A percentile compares a stretch with the other conserved stretches of the same genome.
Evolutionary conservation across 2,329 filamentous ascomycete species (phyloP).

Genomic region (Amesomyces nigricolor): DNA sequence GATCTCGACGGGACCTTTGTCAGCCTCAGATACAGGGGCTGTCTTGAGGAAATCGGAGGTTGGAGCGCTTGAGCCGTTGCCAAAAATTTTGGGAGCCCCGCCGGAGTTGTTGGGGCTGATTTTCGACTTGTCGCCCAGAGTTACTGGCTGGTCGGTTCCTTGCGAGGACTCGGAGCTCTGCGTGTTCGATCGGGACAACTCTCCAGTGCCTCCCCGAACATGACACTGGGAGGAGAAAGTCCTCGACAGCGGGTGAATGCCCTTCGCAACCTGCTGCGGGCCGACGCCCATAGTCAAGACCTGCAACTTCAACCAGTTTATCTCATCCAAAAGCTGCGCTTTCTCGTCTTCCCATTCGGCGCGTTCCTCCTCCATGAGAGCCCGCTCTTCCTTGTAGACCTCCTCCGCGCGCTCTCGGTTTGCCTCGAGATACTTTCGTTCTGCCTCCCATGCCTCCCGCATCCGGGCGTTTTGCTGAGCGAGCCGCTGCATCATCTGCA

Average conservation of each 20-base stretch:
- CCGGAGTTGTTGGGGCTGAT: neutral
- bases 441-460: constrained; percentile 48
- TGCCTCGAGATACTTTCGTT: constrained; percentile 49
- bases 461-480: constrained; percentile 40
- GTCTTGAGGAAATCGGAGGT: constrained; percentile 14
- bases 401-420: constrained; percentile 49
- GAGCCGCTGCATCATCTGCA: constrained; percentile 37
- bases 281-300: constrained; percentile 22
- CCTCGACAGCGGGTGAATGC: constrained; percentile 19
- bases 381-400: constrained; percentile 50
- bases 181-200: constrained; percentile 23
- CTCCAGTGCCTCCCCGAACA: constrained; percentile 19
- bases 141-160: constrained; percentile 1
- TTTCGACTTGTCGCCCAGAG: neutral
- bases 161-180: constrained; percentile 25
- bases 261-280: constrained; percentile 13
- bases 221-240: constrained; percentile 1
- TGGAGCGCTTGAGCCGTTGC: constrained; percentile 9
- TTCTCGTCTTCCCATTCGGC: constrained; percentile 44
- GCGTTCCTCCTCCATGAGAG: constrained; percentile 48
- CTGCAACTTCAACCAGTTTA: constrained; percentile 38
- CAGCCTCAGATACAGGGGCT: constrained; percentile 19
- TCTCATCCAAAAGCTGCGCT: constrained; percentile 36
- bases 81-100: neutral
- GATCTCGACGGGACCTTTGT: constrained; percentile 37